Base-by-base conservation (phyloP, 2,329 filamentous ascomycete species). In the Calonectria honghensis region DNA sequence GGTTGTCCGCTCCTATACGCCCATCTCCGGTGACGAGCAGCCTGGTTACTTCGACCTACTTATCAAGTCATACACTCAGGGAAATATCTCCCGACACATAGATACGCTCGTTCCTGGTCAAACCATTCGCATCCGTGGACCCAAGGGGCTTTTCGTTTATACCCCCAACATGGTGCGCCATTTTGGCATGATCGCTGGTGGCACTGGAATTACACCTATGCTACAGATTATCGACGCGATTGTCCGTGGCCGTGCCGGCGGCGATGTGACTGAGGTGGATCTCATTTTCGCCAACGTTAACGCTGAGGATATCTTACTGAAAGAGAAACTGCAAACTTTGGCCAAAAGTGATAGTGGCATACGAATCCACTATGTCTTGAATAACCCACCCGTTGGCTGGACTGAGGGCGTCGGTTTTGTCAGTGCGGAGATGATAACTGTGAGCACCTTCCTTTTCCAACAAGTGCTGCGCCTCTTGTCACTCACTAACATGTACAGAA, bases 161-260 rank as follows among this genome's bases (percentile, higher is more conserved):
- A 94, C 93, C 20, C 95, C 96, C 81, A 98, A 98, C 89, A 96
- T 98, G 94, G 95, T 96, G 80, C 93, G 94, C 76, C 94, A 94
- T 86, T 97, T 98, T 79, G 96, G 96, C 83, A 98, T 98, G 96
- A 95, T 98, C 84, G 95, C 96, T 76, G 96, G 96, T 79, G 96
- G 96, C 78, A 98, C 96, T 27, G 96, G 96, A 79, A 98, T 98
- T 85, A 98, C 96, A 10, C 96, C 96, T 73, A 98, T 98, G 96
- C 91, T 98, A 76, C 96, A 98, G 89, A 92, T 98, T 81, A 92
- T 98, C 84, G 94, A 95, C 81, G 96, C 96, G 73, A 95, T 98
- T 79, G 91, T 95, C 79, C 92, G 94, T 79, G 95, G 95, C 80
- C 92, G 95, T 79, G 89, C 92, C 67, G 88, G 91, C 64, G 95